These are phyloP conservation scores for Colletotrichum sp. DNA, from an alignment of 2,329 filamentous ascomycete species.

Conservation along the genomic window DNA sequence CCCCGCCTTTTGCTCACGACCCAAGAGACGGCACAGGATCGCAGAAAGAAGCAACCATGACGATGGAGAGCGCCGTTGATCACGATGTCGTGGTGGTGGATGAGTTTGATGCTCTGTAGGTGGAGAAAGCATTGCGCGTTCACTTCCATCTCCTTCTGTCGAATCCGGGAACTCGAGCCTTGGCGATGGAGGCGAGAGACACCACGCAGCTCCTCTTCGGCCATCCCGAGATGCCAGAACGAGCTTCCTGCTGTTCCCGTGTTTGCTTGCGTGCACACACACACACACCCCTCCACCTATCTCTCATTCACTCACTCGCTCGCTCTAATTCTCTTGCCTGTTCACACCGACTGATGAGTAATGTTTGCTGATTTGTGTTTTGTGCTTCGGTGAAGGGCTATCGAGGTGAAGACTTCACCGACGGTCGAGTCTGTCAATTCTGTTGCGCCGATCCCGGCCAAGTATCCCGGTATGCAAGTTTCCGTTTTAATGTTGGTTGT, in stretches of 20 bases:
- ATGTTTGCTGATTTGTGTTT: background rate
- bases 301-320: background rate
- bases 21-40: background rate
- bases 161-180: background rate
- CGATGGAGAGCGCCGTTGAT: slow-evolving; percentile 34
- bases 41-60: background rate
- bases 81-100: slow-evolving; percentile 51
- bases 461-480: slow-evolving; percentile 39
- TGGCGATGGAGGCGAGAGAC: background rate
- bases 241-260: background rate
- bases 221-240: background rate
- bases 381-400: slow-evolving; percentile 27
- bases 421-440: slow-evolving; percentile 6
- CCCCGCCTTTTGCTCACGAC: background rate
- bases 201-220: background rate
- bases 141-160: background rate
- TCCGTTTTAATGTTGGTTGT: background rate
- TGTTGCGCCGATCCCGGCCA: slow-evolving; percentile 23
- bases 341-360: slow-evolving; percentile 9
- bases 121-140: slow-evolving; percentile 21
- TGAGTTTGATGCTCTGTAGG: slow-evolving; percentile 62
- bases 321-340: background rate
- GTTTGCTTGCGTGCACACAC: background rate
- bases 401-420: slow-evolving; percentile 39
- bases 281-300: background rate